A percentile compares a stretch with the other conserved stretches of the same genome.
Conservation (phyloP, 495 filamentous ascomycete species). For the Daldinia bambusicola region DNA sequence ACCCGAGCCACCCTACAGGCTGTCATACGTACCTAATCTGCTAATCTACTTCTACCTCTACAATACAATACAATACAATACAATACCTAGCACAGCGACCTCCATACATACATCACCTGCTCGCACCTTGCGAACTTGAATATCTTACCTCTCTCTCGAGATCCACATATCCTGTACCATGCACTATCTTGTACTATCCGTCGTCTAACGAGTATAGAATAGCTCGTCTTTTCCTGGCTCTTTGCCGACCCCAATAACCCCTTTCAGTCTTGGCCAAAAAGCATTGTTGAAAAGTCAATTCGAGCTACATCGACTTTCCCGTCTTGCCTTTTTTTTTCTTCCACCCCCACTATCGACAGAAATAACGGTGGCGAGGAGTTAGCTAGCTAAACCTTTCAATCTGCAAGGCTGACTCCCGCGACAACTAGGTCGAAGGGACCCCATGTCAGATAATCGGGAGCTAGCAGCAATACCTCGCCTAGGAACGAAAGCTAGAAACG, state of each 20-base stretch:
- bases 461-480: conserved; percentile 35
- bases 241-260: conserved; percentile 30
- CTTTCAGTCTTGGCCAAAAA: conserved; percentile 33
- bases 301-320: conserved; percentile 26
- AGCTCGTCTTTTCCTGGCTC: conserved; percentile 10
- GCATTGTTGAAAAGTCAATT: conserved; percentile 17
- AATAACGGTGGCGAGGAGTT: conserved; percentile 34
- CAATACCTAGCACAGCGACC: conserved; percentile 18
- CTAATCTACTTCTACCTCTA: too few relatives aligned
- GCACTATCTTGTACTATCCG: conserved; percentile 14
- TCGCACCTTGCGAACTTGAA: conserved; percentile 31
- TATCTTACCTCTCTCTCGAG: conserved; percentile 36
- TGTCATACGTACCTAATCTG: neutral
- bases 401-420: conserved; percentile 45
- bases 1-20: conserved; percentile 21
- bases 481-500: conserved; percentile 31
- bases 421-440: conserved; percentile 41
- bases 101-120: conserved; percentile 26
- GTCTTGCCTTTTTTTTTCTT: conserved; percentile 18
- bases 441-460: conserved; percentile 44
- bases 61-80: neutral
- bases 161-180: conserved; percentile 37
- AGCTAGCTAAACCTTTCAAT: conserved; percentile 24
- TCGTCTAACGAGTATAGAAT: conserved; percentile 29
- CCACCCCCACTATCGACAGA: conserved; percentile 39